Conservation (phyloP, 768 basidiomycete species). For the Kwoniella newhampshirensis region DNA sequence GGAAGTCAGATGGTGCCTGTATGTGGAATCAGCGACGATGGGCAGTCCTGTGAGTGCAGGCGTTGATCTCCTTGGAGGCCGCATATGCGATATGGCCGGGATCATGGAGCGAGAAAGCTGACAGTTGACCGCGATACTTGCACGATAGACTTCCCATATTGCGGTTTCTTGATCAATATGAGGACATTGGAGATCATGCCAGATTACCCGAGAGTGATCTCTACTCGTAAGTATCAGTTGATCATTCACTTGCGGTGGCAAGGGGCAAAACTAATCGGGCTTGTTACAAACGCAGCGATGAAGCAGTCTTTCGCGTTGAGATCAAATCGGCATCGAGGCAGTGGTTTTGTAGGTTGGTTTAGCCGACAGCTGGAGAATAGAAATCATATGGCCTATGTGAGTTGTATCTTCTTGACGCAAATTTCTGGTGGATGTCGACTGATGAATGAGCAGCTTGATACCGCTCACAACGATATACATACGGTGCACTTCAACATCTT, state of each 20-base stretch:
- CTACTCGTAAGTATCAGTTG: slow-evolving; percentile 58
- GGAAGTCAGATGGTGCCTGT: slow-evolving; percentile 25
- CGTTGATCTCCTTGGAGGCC: no score
- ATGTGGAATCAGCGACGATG: slow-evolving; percentile 47
- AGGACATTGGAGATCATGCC: slow-evolving; percentile 70
- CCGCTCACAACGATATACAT: slow-evolving; percentile 63
- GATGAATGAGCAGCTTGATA: slow-evolving; percentile 67
- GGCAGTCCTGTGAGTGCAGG: slow-evolving; percentile 48
- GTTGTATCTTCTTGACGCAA: no score
- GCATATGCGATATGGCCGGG: no score
- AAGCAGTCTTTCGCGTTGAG: slow-evolving; percentile 41
- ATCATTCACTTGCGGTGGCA: slow-evolving; percentile 55
- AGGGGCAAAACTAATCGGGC: background rate
- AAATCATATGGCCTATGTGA: slow-evolving; percentile 70
- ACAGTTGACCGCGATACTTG: no score
- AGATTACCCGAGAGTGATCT: slow-evolving; percentile 71
- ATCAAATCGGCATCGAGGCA: slow-evolving; percentile 23
- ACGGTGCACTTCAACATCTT: slow-evolving; percentile 79
- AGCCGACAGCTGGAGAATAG: slow-evolving; percentile 63
- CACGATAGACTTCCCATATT: slow-evolving; percentile 92
- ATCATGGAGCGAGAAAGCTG: slow-evolving; percentile 57
- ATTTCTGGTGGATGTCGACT: no score
- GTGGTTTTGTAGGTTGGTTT: slow-evolving; percentile 44
- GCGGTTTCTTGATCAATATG: slow-evolving; percentile 79
- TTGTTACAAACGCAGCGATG: slow-evolving; percentile 42